These are phyloP conservation scores for Pythium aquatile DNA, from an alignment of 352 stramenopile genomes.

Conservation along the genomic window DNA sequence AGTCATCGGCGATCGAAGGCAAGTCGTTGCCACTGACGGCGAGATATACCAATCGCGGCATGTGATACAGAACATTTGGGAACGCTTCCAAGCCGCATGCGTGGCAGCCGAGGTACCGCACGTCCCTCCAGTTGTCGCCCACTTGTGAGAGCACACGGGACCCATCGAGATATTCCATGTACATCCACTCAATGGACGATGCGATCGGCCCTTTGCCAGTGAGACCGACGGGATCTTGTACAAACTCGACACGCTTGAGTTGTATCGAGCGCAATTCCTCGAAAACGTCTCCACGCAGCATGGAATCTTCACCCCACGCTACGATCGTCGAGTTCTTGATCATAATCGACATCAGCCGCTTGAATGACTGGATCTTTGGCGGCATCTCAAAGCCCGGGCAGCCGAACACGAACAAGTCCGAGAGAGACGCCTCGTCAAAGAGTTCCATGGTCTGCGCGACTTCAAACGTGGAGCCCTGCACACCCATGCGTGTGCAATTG, in stretches of 20 bases:
- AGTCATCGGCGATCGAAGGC: background rate
- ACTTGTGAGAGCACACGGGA: background rate
- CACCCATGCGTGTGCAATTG: constrained; percentile 5
- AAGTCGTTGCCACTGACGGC: background rate
- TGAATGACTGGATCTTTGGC: constrained; percentile 11
- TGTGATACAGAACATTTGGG: background rate
- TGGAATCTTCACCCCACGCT: constrained; percentile 1
- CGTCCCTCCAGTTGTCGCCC: background rate
- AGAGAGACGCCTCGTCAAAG: constrained; percentile 6
- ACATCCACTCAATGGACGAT: constrained; percentile 1
- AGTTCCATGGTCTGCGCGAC: background rate
- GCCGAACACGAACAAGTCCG: constrained; percentile 4
- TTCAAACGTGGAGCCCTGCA: background rate
- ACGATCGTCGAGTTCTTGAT: constrained; percentile 12
- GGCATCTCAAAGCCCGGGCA: constrained; percentile 7
- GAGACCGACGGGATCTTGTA: constrained; percentile 1
- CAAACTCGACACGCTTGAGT: background rate
- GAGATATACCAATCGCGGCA: background rate
- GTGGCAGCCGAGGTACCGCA: constrained; percentile 5
- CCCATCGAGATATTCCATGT: background rate
- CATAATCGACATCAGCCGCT: constrained; percentile 1
- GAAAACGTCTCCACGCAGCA: background rate
- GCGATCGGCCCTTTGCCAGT: constrained; percentile 1
- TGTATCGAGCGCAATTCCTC: constrained; percentile 1
- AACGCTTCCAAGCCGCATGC: background rate